Evolutionary conservation across 106 monocot species (phyloP).

Genomic region (Dendrobium chrysotoxum): DNA sequence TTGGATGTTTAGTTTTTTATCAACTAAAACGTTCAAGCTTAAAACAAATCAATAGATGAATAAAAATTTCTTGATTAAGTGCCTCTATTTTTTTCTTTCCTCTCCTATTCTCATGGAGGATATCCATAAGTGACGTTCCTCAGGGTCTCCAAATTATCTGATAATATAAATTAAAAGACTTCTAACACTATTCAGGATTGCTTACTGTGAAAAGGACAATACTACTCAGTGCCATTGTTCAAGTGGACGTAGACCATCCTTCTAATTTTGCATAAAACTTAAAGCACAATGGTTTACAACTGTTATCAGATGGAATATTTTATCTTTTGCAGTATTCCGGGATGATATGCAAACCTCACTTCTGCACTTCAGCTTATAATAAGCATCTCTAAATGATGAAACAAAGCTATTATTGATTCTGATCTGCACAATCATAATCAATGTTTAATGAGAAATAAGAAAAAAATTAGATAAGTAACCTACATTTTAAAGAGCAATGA

Average conservation of each 20-base stretch:
- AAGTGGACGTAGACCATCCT: not conserved
- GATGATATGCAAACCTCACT: conserved; percentile 56
- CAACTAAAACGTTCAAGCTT: not conserved
- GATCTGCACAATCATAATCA: conserved; percentile 42
- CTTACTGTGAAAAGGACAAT: not conserved
- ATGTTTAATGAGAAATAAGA: conserved; percentile 5
- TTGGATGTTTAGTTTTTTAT: not conserved
- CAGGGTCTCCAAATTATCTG: not conserved
- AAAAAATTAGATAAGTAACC: not conserved
- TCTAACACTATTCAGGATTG: not conserved
- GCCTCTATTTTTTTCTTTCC: not conserved
- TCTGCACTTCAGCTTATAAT: conserved; percentile 95
- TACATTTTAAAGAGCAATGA: not conserved
- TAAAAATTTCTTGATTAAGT: not conserved
- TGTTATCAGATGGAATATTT: not conserved
- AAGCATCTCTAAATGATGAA: conserved; percentile 91
- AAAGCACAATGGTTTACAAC: not conserved
- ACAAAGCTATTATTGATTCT: conserved; percentile 99
- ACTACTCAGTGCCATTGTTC: not conserved
- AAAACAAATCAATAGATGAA: not conserved
- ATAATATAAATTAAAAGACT: not conserved
- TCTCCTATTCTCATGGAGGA: not conserved
- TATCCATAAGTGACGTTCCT: not conserved
- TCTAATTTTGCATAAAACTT: not conserved
- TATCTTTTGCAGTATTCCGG: not conserved